phyloP scores from a whole-genome alignment of 805 yeast species.

The Lachancea sp. region DNA sequence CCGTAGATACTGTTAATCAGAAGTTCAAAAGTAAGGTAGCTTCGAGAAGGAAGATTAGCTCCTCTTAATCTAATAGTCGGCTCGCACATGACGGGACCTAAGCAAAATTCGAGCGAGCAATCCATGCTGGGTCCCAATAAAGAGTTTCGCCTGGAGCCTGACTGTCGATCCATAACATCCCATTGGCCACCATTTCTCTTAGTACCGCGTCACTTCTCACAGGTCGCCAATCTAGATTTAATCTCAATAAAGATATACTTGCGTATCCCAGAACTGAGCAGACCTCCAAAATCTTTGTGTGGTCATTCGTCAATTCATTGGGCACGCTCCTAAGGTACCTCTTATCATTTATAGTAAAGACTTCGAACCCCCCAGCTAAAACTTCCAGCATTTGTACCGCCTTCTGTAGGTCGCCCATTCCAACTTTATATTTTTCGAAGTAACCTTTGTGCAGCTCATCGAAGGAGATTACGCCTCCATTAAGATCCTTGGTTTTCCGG shows the following conservation, averaged over 20 bases:
- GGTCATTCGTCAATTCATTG: conserved; percentile 60
- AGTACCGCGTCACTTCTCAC: conserved; percentile 56
- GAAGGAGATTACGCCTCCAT: conserved; percentile 76
- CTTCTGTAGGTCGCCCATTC: conserved; percentile 47
- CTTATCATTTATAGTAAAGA: conserved; percentile 46
- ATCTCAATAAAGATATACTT: conserved; percentile 53
- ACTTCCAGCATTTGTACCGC: conserved; percentile 47
- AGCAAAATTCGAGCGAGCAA: conserved; percentile 25
- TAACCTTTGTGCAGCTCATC: conserved; percentile 39
- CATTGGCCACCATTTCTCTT: conserved; percentile 74
- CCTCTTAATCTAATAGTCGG: neutral
- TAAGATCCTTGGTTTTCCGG: conserved; percentile 57
- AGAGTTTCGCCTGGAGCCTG: conserved; percentile 39
- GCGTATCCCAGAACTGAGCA: conserved; percentile 76
- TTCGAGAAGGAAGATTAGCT: neutral
- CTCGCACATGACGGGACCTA: neutral
- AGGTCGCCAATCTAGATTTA: conserved; percentile 70
- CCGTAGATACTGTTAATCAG: conserved; percentile 64
- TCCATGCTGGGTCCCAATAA: conserved; percentile 78
- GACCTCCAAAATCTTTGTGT: conserved; percentile 61
- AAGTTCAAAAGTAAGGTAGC: conserved; percentile 45
- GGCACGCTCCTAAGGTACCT: conserved; percentile 60
- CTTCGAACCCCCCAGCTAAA: conserved; percentile 67
- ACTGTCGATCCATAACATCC: conserved; percentile 80
- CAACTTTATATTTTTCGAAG: conserved; percentile 30